Percentiles rank a stretch among this genome's conserved stretches.
Conservation (phyloP, 257 asterid genomes). For the Avicennia marina region DNA sequence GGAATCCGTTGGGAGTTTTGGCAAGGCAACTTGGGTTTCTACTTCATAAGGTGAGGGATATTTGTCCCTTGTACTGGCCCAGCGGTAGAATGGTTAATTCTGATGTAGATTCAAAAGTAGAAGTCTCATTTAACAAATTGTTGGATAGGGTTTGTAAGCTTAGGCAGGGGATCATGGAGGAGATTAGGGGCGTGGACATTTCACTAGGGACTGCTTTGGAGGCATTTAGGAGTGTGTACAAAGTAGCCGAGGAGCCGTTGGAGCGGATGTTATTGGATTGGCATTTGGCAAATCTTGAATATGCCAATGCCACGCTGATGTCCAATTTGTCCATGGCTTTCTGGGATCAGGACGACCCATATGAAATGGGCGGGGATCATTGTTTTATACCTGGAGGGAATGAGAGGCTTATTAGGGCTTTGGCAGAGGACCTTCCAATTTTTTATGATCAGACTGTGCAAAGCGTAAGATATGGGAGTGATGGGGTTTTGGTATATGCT, state of each 20-base stretch:
- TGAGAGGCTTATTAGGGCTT: constrained; percentile 75
- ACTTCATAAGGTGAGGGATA: constrained; percentile 95
- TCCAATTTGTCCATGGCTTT: constrained; percentile 88
- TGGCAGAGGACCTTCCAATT: constrained; percentile 88
- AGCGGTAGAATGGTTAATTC: constrained; percentile 78
- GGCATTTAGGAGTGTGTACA: constrained; percentile 74
- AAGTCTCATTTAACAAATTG: constrained; percentile 77
- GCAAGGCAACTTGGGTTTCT: constrained; percentile 87
- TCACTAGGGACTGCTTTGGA: constrained; percentile 84
- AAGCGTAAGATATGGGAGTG: constrained; percentile 69
- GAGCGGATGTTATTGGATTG: constrained; percentile 94
- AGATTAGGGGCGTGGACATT: constrained; percentile 72
- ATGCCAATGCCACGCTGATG: constrained; percentile 93
- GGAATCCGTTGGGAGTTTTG: constrained; percentile 90
- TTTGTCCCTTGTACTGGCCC: constrained; percentile 87
- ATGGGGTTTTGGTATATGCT: constrained; percentile 76
- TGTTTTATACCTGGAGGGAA: constrained; percentile 98
- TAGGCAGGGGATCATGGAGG: constrained; percentile 88
- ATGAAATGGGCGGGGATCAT: constrained; percentile 99
- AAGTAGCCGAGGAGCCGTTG: constrained; percentile 83
- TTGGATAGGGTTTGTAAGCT: constrained; percentile 96
- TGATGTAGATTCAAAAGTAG: constrained; percentile 83
- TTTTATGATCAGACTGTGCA: constrained; percentile 56
- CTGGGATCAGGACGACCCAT: constrained; percentile 99
- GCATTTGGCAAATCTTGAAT: constrained; percentile 98